These are phyloP conservation scores for Xylaria polymorpha DNA, from an alignment of 2,329 filamentous ascomycete species.

Conservation along the genomic window DNA sequence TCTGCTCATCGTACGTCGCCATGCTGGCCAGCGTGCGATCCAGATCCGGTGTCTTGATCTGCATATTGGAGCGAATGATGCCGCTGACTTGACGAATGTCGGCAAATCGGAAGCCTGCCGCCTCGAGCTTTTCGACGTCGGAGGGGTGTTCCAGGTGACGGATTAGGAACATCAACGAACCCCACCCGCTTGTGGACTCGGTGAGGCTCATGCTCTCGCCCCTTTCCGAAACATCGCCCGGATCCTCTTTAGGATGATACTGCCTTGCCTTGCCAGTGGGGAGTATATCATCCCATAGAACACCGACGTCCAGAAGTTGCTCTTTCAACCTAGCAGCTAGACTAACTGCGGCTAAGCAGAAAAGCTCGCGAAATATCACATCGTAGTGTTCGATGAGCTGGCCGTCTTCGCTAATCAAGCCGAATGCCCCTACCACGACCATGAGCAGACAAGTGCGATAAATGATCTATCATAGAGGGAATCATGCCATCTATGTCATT, in stretches of 20 bases:
- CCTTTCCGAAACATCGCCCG: constrained; percentile 30
- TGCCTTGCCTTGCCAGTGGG: constrained; percentile 64
- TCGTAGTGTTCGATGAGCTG: constrained; percentile 76
- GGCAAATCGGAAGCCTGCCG: constrained; percentile 83
- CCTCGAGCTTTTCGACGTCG: constrained; percentile 73
- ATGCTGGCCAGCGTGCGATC: constrained; percentile 71
- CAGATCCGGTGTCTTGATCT: constrained; percentile 74
- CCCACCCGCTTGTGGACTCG: constrained; percentile 67
- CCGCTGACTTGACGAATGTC: constrained; percentile 73
- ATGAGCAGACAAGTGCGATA: constrained; percentile 62
- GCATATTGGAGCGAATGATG: constrained; percentile 77
- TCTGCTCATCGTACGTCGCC: constrained; percentile 65
- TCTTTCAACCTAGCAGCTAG: constrained; percentile 75
- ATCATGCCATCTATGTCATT: constrained; percentile 73
- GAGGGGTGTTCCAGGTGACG: constrained; percentile 67
- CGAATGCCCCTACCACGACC: constrained; percentile 55
- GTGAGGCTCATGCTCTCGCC: constrained; percentile 34
- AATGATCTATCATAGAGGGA: constrained; percentile 76
- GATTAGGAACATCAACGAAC: constrained; percentile 84
- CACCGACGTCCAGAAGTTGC: constrained; percentile 71
- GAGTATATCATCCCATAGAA: constrained; percentile 81
- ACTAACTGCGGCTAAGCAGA: constrained; percentile 81
- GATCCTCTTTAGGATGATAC: constrained; percentile 26
- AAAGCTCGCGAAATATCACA: constrained; percentile 81
- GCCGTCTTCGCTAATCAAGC: constrained; percentile 64